phyloP scores from a whole-genome alignment of 202 grass and related monocot genomes.

The Saccharum hybrid region DNA sequence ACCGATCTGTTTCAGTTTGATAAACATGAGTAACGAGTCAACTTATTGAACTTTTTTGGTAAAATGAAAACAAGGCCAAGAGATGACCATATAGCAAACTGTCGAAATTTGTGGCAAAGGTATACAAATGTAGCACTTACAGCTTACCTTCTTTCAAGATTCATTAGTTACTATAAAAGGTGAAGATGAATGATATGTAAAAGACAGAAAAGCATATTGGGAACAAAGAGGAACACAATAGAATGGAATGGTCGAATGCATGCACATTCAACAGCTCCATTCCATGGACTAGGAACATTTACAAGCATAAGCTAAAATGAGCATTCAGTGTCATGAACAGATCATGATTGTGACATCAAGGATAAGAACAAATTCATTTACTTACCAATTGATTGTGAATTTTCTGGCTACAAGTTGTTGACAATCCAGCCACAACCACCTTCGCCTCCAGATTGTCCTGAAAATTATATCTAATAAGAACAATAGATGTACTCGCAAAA shows the following conservation, averaged over 20 bases:
- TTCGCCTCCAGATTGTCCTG: slow-evolving; percentile 93
- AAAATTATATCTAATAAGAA: slow-evolving; percentile 53
- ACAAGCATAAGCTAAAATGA: slow-evolving; percentile 36
- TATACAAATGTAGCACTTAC: not conserved
- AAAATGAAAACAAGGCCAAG: slow-evolving; percentile 15
- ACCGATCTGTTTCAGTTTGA: slow-evolving; percentile 68
- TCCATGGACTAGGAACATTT: not conserved
- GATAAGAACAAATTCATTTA: slow-evolving; percentile 36
- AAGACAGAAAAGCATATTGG: not conserved
- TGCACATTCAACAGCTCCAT: slow-evolving; percentile 15
- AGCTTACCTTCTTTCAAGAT: slow-evolving; percentile 10
- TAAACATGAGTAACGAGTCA: slow-evolving; percentile 17
- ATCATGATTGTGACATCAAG: slow-evolving; percentile 10
- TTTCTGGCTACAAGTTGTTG: slow-evolving; percentile 99
- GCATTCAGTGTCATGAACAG: slow-evolving; percentile 27
- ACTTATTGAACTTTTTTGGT: slow-evolving; percentile 31
- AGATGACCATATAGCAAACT: slow-evolving; percentile 21
- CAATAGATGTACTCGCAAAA: not conserved
- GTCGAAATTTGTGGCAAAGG: not conserved
- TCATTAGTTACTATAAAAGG: slow-evolving; percentile 18
- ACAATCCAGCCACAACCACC: slow-evolving; percentile 91
- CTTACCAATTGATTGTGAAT: slow-evolving; percentile 98
- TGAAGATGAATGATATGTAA: slow-evolving; percentile 6
- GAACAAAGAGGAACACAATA: slow-evolving; percentile 1
- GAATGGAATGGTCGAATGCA: not conserved